Evolutionary conservation across 768 basidiomycete genomes (phyloP).

Genomic region (Xanthoconium purpureum): DNA sequence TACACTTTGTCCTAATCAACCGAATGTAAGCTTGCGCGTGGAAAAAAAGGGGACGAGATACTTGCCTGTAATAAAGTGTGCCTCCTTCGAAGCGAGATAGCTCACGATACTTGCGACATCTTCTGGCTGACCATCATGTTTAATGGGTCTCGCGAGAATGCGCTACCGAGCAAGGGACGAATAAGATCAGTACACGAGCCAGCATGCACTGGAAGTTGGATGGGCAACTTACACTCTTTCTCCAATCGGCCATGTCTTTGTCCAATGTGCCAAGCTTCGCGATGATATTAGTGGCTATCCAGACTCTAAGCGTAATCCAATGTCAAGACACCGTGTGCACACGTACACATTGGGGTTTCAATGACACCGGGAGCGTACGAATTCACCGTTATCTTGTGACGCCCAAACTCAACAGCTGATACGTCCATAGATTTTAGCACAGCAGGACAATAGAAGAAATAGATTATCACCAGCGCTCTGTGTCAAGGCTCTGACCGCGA

Average conservation of each 20-base stretch:
- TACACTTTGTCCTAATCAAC: not conserved
- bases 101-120: constrained; percentile 37
- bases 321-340: not conserved
- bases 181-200: not conserved
- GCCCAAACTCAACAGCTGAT: constrained; percentile 31
- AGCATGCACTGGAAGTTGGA: not conserved
- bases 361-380: constrained; percentile 39
- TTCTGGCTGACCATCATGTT: constrained; percentile 26
- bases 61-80: constrained; percentile 37
- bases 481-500: constrained; percentile 40
- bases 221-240: constrained; percentile 1
- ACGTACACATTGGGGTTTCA: constrained; percentile 32
- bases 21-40: not conserved
- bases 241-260: not conserved
- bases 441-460: not conserved
- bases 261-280: not conserved
- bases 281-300: not conserved
- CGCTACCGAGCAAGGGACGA: not conserved
- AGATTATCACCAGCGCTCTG: constrained; percentile 35
- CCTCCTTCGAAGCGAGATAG: constrained; percentile 36
- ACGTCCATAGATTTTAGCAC: not conserved
- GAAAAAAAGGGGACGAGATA: not conserved
- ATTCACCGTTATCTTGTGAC: constrained; percentile 39
- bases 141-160: not conserved
- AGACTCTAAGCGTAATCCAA: not conserved